A percentile compares a stretch with the other conserved stretches of the same genome.
Conservation (phyloP, 345 rosid species). For the Lepidium africanum region DNA sequence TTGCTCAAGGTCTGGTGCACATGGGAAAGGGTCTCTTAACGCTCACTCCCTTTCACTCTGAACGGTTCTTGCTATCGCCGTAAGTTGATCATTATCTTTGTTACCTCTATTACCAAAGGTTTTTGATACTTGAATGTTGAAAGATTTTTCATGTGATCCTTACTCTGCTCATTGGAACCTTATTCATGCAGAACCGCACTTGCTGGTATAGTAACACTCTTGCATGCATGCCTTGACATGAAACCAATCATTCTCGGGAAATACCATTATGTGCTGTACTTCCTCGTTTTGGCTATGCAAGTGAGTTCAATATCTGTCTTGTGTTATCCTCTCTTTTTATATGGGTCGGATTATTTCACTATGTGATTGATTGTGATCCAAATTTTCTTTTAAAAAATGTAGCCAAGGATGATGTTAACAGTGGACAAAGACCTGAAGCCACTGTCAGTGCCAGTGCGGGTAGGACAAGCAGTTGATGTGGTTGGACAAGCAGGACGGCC, state of each 20-base stretch:
- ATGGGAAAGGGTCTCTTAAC: slow-evolving; percentile 92
- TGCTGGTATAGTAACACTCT: slow-evolving; percentile 72
- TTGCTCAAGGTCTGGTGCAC: slow-evolving; percentile 95
- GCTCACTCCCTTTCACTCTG: slow-evolving; percentile 90
- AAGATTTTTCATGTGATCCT: not conserved
- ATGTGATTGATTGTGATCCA: not conserved
- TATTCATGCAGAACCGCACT: slow-evolving; percentile 60
- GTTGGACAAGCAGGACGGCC: slow-evolving; percentile 98
- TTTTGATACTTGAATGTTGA: not conserved
- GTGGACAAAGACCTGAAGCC: slow-evolving; percentile 85
- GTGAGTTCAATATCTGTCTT: slow-evolving; percentile 27
- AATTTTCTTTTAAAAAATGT: slow-evolving; percentile 3
- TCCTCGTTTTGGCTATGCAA: slow-evolving; percentile 94
- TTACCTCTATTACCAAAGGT: not conserved
- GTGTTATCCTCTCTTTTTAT: not conserved
- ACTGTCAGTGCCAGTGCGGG: slow-evolving; percentile 78
- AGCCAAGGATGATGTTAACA: slow-evolving; percentile 96
- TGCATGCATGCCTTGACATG: slow-evolving; percentile 91
- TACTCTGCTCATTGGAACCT: not conserved
- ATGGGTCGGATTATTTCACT: not conserved
- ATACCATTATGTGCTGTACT: slow-evolving; percentile 85
- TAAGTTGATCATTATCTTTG: slow-evolving; percentile 30
- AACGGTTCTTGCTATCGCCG: slow-evolving; percentile 85
- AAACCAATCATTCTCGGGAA: slow-evolving; percentile 75
- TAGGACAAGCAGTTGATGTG: slow-evolving; percentile 96